Evolutionary conservation across 106 monocot species (phyloP), one percentile per base, ranked within the genome.

Genomic region (Dendrobium huoshanense): DNA sequence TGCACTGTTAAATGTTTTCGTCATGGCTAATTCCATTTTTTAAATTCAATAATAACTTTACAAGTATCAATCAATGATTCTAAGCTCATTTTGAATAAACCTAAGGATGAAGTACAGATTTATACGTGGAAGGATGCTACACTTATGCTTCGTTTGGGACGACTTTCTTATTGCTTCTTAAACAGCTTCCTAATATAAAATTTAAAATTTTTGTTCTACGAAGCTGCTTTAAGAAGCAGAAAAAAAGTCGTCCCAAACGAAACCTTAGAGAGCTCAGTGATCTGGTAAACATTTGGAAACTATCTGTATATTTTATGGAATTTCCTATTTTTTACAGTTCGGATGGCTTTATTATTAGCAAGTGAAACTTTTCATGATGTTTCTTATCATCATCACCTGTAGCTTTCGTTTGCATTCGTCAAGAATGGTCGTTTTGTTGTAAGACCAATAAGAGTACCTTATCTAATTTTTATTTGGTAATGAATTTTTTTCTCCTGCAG

Each of bases 81-180:
- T 27, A 27, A 27, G 27, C 27, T 27, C 27, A 27, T 27, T 27
- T 27, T 27, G 27, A 27, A 27, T 27, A 94, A 97, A 85, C 97
- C 97, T 17, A 97, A 92, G 82, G 97, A 97, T 74, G 94, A 94
- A 75, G 97, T 97, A 22, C 97, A 97, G 77, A 97, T 97, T 64
- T 97, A 97, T 84, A 94, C 97, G 77, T 94, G 97, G 97, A 97
- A 91, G 85, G 94, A 97, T 88, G 97, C 97, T 15, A 94, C 97
- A 19, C 91, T 98, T 27, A 27, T 27, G 27, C 27, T 27, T 27
- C 27, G 27, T 27, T 27, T 27, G 27, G 27, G 27, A 27, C 27
- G 27, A 27, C 0, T 27, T 27, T 27, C 0, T 27, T 27, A 27
- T 27, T 27, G 27, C 27, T 0, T 27, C 27, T 27, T 27, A 27